Conservation (phyloP, 2,329 filamentous ascomycete species). For the Fusarium citri region DNA sequence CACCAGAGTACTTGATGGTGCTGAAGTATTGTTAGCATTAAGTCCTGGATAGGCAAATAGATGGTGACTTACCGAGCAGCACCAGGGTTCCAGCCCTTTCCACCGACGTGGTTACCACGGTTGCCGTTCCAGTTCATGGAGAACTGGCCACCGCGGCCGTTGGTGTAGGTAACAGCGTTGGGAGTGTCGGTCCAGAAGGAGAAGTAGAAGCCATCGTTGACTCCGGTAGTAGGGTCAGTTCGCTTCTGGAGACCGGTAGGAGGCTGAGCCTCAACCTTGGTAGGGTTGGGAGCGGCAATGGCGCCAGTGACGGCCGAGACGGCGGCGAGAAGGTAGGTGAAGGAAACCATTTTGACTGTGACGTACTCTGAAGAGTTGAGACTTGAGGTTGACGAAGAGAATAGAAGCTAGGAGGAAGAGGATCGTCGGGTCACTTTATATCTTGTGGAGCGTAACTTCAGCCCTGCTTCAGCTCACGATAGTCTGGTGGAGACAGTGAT, state of each 20-base stretch:
- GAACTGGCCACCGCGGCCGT: constrained; percentile 58
- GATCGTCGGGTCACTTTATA: constrained; percentile 26
- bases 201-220: constrained; percentile 57
- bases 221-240: constrained; percentile 52
- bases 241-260: constrained; percentile 32
- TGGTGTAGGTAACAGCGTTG: constrained; percentile 58
- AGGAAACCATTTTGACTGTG: constrained; percentile 37
- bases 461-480: background rate
- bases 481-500: constrained; percentile 11
- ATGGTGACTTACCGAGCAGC: constrained; percentile 46
- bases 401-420: background rate
- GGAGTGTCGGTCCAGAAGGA: constrained; percentile 62
- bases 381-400: background rate
- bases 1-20: constrained; percentile 46
- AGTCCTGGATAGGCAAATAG: constrained; percentile 41
- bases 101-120: constrained; percentile 43
- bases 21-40: constrained; percentile 19
- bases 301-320: constrained; percentile 35
- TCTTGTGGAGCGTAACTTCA: background rate
- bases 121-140: constrained; percentile 56
- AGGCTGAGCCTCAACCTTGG: constrained; percentile 40
- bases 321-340: constrained; percentile 39
- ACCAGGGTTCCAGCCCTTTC: constrained; percentile 45
- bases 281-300: constrained; percentile 35
- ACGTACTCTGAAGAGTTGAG: background rate